Evolutionary conservation across 345 rosid species (phyloP), one percentile per base, ranked within the genome.

Genomic region (Aquilaria yunnanensis): DNA sequence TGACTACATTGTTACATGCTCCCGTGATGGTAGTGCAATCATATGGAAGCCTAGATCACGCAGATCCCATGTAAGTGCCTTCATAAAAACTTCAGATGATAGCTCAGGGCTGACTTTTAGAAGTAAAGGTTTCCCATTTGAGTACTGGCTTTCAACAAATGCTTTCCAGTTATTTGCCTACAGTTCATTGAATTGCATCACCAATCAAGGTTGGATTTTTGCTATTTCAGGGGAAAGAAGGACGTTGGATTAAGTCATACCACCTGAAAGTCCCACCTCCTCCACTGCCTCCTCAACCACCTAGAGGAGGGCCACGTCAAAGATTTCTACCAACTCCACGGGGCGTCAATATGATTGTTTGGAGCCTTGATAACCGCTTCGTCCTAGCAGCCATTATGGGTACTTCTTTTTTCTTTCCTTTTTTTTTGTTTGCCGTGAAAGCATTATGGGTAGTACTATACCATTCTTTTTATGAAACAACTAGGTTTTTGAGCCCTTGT

Each of bases 321-420:
- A 85, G 99, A 75, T 74, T 88, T 62, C 92, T 94, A 68, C 97
- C 99, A 55, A 90, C 96, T 59, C 99, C 99, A 62, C 92, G 99
- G 49, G 99, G 99, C 63, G 99, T 94, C 70, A 94, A 94, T 77
- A 94, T 94, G 99, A 94, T 94, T 41, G 85, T 85, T n/a, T 90
- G 99, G 99, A 94, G 99, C 82, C 76, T 90, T 69, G 97, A 94
- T 78, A 88, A 94, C 83, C 95, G 96, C 75, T 94, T 94, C 73
- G 99, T 94, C 69, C 97, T 90, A 73, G 99, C 99, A 32, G 99
- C 99, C 66, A 88, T 87, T 67, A 90, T 94, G 99, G 99, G 99
- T 94, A 37, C 43, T 37, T 37, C 43, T 8, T 37, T 1, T 37
- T 37, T 37, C 8, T 4, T 37, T n/a, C n/a, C n/a, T n/a, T n/a